These are phyloP conservation scores for Rhizopus sp. DNA, from an alignment of 371 early-diverging fungal species.

Conservation along the genomic window DNA sequence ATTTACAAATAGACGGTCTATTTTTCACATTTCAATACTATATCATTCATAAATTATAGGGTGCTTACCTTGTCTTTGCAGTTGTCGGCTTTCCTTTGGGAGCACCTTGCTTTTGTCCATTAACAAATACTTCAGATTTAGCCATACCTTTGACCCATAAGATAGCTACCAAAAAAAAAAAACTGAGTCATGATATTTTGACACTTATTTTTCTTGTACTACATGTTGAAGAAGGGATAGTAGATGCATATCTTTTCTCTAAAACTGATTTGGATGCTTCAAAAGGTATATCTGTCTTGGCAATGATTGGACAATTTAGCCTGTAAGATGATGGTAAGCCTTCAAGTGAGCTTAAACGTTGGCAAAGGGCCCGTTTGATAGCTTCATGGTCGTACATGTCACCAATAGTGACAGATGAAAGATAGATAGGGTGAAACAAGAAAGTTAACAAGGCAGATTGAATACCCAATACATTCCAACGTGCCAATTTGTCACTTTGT, in stretches of 20 bases:
- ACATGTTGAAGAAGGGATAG: conserved; percentile 49
- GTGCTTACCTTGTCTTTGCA: conserved; percentile 38
- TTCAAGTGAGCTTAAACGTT: conserved; percentile 39
- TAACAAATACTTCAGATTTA: conserved; percentile 57
- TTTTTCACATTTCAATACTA: conserved; percentile 7
- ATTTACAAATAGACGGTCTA: conserved; percentile 9
- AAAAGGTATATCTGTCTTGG: conserved; percentile 38
- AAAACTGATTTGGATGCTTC: conserved; percentile 50
- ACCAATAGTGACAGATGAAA: conserved; percentile 64
- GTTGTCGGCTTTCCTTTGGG: conserved; percentile 50
- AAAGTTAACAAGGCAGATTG: conserved; percentile 67
- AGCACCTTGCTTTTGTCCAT: conserved; percentile 59
- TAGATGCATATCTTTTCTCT: conserved; percentile 24
- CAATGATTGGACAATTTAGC: conserved; percentile 32
- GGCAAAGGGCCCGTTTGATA: conserved; percentile 65
- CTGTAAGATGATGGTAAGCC: conserved; percentile 27
- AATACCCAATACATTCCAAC: conserved; percentile 82
- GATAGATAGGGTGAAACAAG: conserved; percentile 67
- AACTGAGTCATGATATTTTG: not conserved
- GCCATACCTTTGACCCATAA: conserved; percentile 55
- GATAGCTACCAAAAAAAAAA: conserved; percentile 38
- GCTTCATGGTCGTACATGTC: conserved; percentile 65
- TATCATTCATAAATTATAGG: conserved; percentile 9
- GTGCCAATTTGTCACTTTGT: conserved; percentile 81
- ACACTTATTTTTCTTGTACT: conserved; percentile 2